phyloP scores from a whole-genome alignment of 306 rosid species.

The Trichosanthes cucumerina region DNA sequence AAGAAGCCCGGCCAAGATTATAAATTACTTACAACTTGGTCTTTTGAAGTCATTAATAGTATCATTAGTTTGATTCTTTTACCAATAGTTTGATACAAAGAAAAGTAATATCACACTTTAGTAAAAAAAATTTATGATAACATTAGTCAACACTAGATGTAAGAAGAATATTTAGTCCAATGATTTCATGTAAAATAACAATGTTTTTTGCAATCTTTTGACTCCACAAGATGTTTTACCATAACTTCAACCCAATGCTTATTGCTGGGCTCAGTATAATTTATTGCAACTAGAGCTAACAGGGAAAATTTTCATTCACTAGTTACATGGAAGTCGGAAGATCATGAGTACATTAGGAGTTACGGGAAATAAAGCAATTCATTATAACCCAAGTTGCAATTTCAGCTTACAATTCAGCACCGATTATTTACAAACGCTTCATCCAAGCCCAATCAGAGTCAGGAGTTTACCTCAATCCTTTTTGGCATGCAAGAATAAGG shows the following conservation, averaged over 20 bases:
- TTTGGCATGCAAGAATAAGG: slow-evolving; percentile 88
- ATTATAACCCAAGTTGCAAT: not conserved
- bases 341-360: too few species aligned
- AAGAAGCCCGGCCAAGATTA: not conserved
- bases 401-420: not conserved
- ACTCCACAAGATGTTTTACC: not conserved
- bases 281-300: not conserved
- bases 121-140: not conserved
- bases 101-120: not conserved
- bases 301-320: not conserved
- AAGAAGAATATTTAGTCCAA: not conserved
- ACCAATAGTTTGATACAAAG: not conserved
- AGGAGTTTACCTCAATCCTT: slow-evolving; percentile 64
- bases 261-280: not conserved
- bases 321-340: too few species aligned
- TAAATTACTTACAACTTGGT: not conserved
- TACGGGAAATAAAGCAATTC: not conserved
- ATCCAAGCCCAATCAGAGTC: slow-evolving; percentile 9
- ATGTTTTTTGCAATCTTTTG: not conserved
- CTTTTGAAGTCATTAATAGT: not conserved
- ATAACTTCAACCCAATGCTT: not conserved
- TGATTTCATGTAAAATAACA: not conserved
- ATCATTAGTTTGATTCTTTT: not conserved
- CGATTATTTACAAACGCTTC: not conserved
- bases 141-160: not conserved